Evolutionary conservation across 345 rosid genomes (phyloP), one percentile per base, ranked within the genome.

Genomic region (Raphanus raphanistrum): DNA sequence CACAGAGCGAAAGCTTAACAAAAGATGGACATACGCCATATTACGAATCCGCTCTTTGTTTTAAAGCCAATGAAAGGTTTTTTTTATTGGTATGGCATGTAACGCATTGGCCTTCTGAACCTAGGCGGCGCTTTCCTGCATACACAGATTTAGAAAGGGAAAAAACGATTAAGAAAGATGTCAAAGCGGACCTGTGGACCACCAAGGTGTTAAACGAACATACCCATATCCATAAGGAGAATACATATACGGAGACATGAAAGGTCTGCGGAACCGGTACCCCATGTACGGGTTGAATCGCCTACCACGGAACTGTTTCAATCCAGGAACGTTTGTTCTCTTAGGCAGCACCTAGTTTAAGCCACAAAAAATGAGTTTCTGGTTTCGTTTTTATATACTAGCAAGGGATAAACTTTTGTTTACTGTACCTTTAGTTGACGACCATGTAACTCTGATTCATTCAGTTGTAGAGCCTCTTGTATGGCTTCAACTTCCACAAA

Each of bases 191-290:
- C 5, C 17, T 48, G 17, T 70, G 67, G 67, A 66, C 32, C 16
- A 32, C 13, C 13, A 43, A 33, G 4, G 27, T 43, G 50, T 16
- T 17, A 10, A 63, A 64, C 63, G 26, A 64, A 75, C 92, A 38
- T 83, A 90, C 98, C 99, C 99, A 1, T 88, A 94, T 82, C 96
- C 98, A 72, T 90, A 90, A 11, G 98, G 95, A 31, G 95, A 86
- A 77, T 86, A 89, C 88, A 90, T 87, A 77, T 88, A 92, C 17
- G 98, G 95, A 32, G 95, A 75, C 25, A 81, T 74, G 78, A 87
- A 89, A 1, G 98, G 93, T 80, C 97, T 86, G 82, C 97, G 85
- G 71, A 82, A 81, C 65, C 87, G 85, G 82, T 72, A 83, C 2
- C 94, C 95, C 85, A 83, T 82, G 78, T 89, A 92, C 0, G 98